Base-by-base conservation (phyloP, 257 asterid genomes). In the Perilla frutescens region DNA sequence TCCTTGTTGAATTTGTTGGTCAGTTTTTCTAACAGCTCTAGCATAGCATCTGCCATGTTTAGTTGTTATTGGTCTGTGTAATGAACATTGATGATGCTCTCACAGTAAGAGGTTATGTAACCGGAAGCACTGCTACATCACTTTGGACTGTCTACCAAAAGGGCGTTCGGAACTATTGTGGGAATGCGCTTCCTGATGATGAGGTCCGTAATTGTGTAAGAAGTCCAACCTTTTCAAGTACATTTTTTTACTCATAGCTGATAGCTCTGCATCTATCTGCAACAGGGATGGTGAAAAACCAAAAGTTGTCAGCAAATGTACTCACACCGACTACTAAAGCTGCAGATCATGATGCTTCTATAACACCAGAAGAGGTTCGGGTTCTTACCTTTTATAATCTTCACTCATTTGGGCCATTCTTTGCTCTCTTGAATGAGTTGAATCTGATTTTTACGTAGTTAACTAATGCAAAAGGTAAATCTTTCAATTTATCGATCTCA, bases 1-100 rank as follows among this genome's bases (percentile, higher is more conserved):
- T 95, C 74, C 97, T 97, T 6, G 92, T 95, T 76, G 99, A 95
- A 82, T 95, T 95, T 79, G 98, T 95, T 48, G 98, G 99, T 95
- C 81, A 86, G 95, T 74, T 59, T 40, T 51, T 79, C 62, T 45
- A 68, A 11, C 34, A 20, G 62, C 37, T 45, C 36, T 57, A 8
- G 12, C 62, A 53, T 57, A 8, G 12, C 62, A 53, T 58, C 6
- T 60, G 45, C 54, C 36, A 7, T 61, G 48, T 54, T n/a, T 61
- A 9, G 32, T 49, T 53, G 63, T 56, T 32, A 43, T 43, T 48
- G 49, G 11, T 72, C n/a, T 62, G 47, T 66, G 36, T 57, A 74
- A 49, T 81, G 34, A 59, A 71, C 65, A 41, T 44, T 68, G 54
- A 74, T 41, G 14, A 49, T 76, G 68, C 6, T 73, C 55, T 77